Percentiles rank a stretch among this genome's conserved stretches.
These are phyloP conservation scores for Puccinia hordei DNA, from an alignment of 1,284 basidiomycete genomes.

Conservation along the genomic window DNA sequence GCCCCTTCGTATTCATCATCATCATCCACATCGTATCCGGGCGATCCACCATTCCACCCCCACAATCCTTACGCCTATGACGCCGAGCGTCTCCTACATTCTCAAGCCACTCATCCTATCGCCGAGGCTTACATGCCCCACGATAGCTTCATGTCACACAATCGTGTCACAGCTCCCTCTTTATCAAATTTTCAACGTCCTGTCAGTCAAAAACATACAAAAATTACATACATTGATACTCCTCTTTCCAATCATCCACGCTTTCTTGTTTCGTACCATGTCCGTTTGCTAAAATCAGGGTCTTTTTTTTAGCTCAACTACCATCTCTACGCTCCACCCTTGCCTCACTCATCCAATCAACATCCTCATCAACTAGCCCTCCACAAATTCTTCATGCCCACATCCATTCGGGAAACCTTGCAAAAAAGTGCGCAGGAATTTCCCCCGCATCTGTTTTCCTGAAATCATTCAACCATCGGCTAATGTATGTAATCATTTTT, in stretches of 20 bases:
- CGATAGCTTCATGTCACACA: constrained; percentile 18
- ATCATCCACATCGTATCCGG: constrained; percentile 19
- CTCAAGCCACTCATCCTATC: constrained; percentile 19
- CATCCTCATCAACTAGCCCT: constrained; percentile 62
- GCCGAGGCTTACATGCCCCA: constrained; percentile 24
- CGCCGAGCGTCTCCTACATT: constrained; percentile 33
- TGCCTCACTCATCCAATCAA: constrained; percentile 64
- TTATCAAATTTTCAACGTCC: constrained; percentile 50
- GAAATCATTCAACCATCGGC: not conserved
- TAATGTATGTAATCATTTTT: not conserved
- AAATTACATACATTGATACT: not conserved
- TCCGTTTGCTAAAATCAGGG: not conserved
- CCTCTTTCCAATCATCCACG: not conserved
- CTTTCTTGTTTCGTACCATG: not conserved
- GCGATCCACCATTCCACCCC: constrained; percentile 36
- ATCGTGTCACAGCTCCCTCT: constrained; percentile 34
- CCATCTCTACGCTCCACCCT: constrained; percentile 77
- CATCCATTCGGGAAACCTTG: constrained; percentile 74
- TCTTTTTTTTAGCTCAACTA: constrained; percentile 73
- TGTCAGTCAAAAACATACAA: constrained; percentile 29
- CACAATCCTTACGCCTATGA: constrained; percentile 49
- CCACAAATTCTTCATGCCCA: constrained; percentile 68
- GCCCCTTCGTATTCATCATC: constrained; percentile 45
- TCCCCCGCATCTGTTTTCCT: constrained; percentile 52
- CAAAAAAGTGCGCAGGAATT: constrained; percentile 70